phyloP scores from a whole-genome alignment of 371 early-diverging fungal genomes.

The Mucor mucedo region DNA sequence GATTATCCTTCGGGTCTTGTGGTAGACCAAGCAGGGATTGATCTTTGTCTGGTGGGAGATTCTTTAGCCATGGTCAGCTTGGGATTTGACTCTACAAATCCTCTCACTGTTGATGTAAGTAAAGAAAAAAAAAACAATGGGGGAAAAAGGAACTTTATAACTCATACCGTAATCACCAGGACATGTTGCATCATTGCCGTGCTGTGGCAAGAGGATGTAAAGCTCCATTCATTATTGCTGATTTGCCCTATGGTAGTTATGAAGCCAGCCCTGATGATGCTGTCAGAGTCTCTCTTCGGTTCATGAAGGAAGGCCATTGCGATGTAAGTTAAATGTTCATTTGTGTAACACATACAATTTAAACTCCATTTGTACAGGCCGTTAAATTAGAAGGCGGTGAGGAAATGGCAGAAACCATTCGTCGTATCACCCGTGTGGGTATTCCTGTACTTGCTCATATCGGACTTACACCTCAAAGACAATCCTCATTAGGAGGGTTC shows the following conservation, averaged over 20 bases:
- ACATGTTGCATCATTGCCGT: conserved; percentile 94
- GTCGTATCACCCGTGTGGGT: conserved; percentile 78
- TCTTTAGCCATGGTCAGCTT: conserved; percentile 95
- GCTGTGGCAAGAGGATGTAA: conserved; percentile 88
- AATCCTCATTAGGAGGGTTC: conserved; percentile 87
- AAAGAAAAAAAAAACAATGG: too few relatives aligned
- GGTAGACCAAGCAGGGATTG: conserved; percentile 83
- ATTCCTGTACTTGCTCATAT: conserved; percentile 94
- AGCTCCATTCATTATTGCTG: conserved; percentile 80
- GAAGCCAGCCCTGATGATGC: conserved; percentile 79
- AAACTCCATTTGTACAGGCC: conserved; percentile 49
- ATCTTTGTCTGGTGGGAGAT: conserved; percentile 93
- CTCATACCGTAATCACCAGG: conserved; percentile 42
- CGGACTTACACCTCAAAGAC: conserved; percentile 94
- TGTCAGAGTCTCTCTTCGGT: conserved; percentile 75
- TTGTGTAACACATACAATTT: not conserved
- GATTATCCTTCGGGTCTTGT: conserved; percentile 91
- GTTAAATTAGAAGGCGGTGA: conserved; percentile 95
- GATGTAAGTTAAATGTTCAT: conserved; percentile 56
- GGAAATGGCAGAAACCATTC: conserved; percentile 80
- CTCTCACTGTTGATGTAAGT: conserved; percentile 83
- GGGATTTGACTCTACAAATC: conserved; percentile 85
- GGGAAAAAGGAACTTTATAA: too few relatives aligned
- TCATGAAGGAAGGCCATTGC: conserved; percentile 87
- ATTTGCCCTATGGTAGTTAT: conserved; percentile 94